Base-by-base conservation (phyloP, 139 green algal genomes). In the Tetradesmus obliquus region DNA sequence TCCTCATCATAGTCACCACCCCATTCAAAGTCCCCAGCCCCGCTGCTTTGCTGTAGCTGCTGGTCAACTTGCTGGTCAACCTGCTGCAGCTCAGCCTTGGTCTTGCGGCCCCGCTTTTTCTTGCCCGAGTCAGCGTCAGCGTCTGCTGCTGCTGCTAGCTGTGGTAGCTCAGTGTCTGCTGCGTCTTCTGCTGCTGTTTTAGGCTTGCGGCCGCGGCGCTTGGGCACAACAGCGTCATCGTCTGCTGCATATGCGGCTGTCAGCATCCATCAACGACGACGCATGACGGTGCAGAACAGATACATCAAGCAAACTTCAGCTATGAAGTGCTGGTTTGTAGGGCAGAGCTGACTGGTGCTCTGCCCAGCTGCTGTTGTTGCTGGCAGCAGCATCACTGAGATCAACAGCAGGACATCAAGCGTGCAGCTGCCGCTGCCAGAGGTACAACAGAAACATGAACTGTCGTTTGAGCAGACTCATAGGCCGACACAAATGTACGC, bases 141-240 rank as follows among this genome's bases (percentile, higher is more conserved):
- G 10, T 19, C 87, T 90, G 86, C 86, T 84, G 51, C 86, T 83
- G 51, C 62, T 84, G 53, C 71, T 83, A 4, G 13, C 72, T 17
- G 66, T 24, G n/a, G 17, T 19, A 24, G 66, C 66, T 76, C 66
- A 24, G n/a, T 19, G n/a, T 82, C 24, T 54, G 60, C 24, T 90
- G 79, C 87, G 32, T 55, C 86, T 72, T 55, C 55, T 79, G 84
- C 51, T 71, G 82, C 45, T 76, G 86, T 72, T 54, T 88, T 88
- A 58, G 85, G 66, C 62, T 82, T 89, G 62, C 85, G 85, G 85
- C 85, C 85, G 10, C 85, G 85, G 45, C 71, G 71, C 66, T 82
- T 89, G 62, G 85, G 85, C 1, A 8, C 66, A 69, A 58, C n/a
- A 13, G 13, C 55, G 4, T 32, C 20, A n/a, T 82, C 85, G 13